These are phyloP conservation scores for Dacryopinax spathularia DNA, from an alignment of 768 basidiomycete genomes.

Conservation along the genomic window DNA sequence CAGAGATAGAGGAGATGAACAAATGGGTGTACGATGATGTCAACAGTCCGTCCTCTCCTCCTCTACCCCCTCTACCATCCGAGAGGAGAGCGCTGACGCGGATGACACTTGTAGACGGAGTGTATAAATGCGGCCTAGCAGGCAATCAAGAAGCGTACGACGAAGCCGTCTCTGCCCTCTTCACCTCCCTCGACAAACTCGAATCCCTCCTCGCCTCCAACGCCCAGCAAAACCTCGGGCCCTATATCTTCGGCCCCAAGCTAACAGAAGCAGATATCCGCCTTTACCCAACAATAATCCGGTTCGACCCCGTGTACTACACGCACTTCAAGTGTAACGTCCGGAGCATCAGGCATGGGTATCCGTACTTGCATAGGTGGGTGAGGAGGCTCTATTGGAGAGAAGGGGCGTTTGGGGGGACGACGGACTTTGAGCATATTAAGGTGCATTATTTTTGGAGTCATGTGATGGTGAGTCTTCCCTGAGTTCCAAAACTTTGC, in stretches of 20 bases:
- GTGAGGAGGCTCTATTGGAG: background rate
- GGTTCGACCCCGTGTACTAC: conserved; percentile 82
- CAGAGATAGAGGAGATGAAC: conserved; percentile 31
- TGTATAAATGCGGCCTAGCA: conserved; percentile 32
- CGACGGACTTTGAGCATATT: background rate
- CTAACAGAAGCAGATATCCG: conserved; percentile 61
- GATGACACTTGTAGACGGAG: background rate
- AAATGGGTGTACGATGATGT: conserved; percentile 26
- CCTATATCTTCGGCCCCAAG: conserved; percentile 26
- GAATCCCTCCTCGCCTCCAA: conserved; percentile 29
- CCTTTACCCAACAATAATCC: conserved; percentile 84
- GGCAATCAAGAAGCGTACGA: conserved; percentile 32
- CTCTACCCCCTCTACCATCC: background rate
- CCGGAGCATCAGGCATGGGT: conserved; percentile 69
- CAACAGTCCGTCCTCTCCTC: background rate
- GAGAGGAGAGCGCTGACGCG: background rate
- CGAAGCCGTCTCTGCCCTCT: conserved; percentile 24
- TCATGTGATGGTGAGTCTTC: background rate
- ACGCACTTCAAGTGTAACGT: conserved; percentile 92
- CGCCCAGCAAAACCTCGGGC: conserved; percentile 19
- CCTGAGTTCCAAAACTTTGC: background rate
- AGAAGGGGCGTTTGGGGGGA: background rate
- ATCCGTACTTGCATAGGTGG: conserved; percentile 63
- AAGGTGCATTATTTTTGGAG: conserved; percentile 22
- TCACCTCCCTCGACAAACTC: conserved; percentile 24